A percentile compares a stretch with the other conserved stretches of the same genome.
These are phyloP conservation scores for Peronospora belbahrii DNA, from an alignment of 352 stramenopile species.

Conservation along the genomic window DNA sequence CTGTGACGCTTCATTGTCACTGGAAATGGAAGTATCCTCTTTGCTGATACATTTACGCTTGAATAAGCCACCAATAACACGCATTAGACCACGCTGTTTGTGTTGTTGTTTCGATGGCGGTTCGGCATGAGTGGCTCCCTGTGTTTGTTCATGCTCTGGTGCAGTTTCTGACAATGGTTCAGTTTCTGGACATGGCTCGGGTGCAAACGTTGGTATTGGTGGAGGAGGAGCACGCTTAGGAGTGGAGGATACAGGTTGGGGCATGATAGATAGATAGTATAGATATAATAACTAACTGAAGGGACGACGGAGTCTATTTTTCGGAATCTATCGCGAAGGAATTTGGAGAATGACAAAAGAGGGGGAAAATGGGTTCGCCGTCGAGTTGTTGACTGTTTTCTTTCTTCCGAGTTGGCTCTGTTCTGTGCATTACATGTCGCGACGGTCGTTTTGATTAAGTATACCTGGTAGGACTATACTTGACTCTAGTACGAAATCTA, in stretches of 20 bases:
- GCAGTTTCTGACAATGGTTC: slow-evolving; percentile 4
- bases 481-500: too few species aligned
- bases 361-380: slow-evolving; percentile 14
- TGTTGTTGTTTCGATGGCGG: slow-evolving; percentile 3
- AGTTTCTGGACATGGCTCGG: slow-evolving; percentile 2
- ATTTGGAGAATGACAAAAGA: slow-evolving; percentile 14
- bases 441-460: background rate
- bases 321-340: slow-evolving; percentile 1
- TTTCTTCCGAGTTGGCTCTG: background rate
- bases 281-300: too few species aligned
- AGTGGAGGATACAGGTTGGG: slow-evolving; percentile 2
- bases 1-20: slow-evolving; percentile 28
- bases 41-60: slow-evolving; percentile 30
- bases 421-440: slow-evolving; percentile 10
- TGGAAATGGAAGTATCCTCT: slow-evolving; percentile 9
- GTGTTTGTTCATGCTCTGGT: background rate
- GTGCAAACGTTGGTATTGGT: slow-evolving; percentile 2
- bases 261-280: too few species aligned
- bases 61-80: slow-evolving; percentile 42
- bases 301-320: too few species aligned
- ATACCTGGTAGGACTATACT: too few species aligned
- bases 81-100: slow-evolving; percentile 41
- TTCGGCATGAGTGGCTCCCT: background rate
- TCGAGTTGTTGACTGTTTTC: slow-evolving; percentile 8
- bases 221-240: background rate